Conservation (phyloP, 331 rosid genomes). For the Stylosanthes scabra region DNA sequence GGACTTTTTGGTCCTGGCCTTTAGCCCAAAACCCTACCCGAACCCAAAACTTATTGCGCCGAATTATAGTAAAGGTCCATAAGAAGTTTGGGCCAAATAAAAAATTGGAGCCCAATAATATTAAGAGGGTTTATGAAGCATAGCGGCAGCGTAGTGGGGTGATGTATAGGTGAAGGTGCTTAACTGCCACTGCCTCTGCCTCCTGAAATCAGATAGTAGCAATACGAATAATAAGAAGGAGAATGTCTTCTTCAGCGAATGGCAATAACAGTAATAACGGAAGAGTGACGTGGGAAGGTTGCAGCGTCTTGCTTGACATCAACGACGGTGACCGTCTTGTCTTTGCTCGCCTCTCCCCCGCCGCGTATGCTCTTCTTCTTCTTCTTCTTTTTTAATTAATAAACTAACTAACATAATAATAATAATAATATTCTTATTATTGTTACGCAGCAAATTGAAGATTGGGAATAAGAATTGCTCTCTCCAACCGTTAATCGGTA, state of each 20-base stretch:
- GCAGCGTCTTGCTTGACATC: slow-evolving; percentile 94
- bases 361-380: slow-evolving; percentile 56
- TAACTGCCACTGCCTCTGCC: too few relatives aligned
- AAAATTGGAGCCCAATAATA: too few relatives aligned
- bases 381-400: neutral
- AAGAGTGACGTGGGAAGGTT: slow-evolving; percentile 83
- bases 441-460: slow-evolving; percentile 55
- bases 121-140: too few relatives aligned
- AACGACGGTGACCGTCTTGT: slow-evolving; percentile 93
- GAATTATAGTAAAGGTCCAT: too few relatives aligned
- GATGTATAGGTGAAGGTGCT: too few relatives aligned
- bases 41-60: too few relatives aligned
- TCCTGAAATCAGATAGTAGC: too few relatives aligned
- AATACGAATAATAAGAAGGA: neutral
- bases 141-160: too few relatives aligned
- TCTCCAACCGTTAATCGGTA: slow-evolving; percentile 74
- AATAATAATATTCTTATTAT: too few relatives aligned
- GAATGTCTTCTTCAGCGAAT: neutral
- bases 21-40: too few relatives aligned
- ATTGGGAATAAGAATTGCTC: slow-evolving; percentile 85
- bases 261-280: neutral
- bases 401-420: neutral
- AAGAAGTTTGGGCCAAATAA: too few relatives aligned
- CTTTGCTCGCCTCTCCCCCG: slow-evolving; percentile 86
- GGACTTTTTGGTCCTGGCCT: too few relatives aligned